Conservation (phyloP, 495 filamentous ascomycete species). For the Podospora australis region DNA sequence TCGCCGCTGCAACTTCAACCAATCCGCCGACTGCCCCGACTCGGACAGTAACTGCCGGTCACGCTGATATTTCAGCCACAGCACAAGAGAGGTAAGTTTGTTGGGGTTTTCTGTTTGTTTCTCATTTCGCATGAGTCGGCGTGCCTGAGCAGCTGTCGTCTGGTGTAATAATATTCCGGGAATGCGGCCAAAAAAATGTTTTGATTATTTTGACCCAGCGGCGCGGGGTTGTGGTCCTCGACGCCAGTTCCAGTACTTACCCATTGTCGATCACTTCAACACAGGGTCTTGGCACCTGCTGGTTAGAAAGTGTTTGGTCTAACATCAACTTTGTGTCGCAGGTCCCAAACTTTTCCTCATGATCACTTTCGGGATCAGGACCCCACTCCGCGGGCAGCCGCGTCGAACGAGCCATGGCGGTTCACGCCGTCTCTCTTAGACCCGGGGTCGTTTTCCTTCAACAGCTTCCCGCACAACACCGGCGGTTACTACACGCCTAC, state of each 20-base stretch:
- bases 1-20: conserved; percentile 36
- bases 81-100: conserved; percentile 47
- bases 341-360: conserved; percentile 34
- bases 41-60: conserved; percentile 32
- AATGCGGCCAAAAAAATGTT: too few species aligned
- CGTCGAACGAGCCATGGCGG: conserved; percentile 65
- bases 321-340: conserved; percentile 14
- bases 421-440: conserved; percentile 87
- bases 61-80: conserved; percentile 33
- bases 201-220: too few species aligned
- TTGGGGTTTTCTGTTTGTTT: too few species aligned
- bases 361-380: conserved; percentile 67
- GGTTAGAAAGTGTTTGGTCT: not conserved
- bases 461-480: conserved; percentile 67
- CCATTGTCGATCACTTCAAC: conserved; percentile 2
- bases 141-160: not conserved
- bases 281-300: not conserved
- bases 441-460: conserved; percentile 73
- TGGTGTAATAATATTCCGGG: too few species aligned
- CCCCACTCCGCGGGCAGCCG: conserved; percentile 60
- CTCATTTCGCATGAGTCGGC: not conserved
- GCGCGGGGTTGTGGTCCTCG: too few species aligned
- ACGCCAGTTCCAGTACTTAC: too few species aligned
- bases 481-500: conserved; percentile 86
- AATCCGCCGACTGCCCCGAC: conserved; percentile 26